Conservation (phyloP, 768 basidiomycete genomes). For the Suillus sp. region DNA sequence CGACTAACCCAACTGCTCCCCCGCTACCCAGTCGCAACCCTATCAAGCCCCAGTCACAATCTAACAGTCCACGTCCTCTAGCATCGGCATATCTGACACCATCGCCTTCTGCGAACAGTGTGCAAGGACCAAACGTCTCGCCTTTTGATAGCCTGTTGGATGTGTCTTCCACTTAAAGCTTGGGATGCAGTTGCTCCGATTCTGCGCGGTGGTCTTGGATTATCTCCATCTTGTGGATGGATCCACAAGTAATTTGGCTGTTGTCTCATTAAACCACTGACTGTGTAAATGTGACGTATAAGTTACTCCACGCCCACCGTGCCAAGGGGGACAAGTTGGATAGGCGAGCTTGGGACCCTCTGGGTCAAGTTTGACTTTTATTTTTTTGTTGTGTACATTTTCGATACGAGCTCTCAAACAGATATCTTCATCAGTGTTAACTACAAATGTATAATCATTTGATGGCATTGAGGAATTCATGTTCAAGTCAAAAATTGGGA, state of each 20-base stretch:
- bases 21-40: slow-evolving; percentile 52
- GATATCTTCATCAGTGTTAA: background rate
- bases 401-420: background rate
- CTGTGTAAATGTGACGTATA: background rate
- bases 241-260: background rate
- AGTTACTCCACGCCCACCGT: background rate
- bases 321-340: background rate
- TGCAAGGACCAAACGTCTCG: slow-evolving; percentile 47
- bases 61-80: slow-evolving; percentile 22
- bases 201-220: background rate
- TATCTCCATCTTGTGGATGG: too few species aligned
- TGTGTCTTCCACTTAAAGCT: slow-evolving; percentile 26
- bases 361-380: background rate
- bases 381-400: background rate
- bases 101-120: slow-evolving; percentile 38
- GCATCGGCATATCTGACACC: slow-evolving; percentile 30
- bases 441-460: background rate
- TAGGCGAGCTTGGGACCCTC: background rate
- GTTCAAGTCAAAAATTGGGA: background rate
- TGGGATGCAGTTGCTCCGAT: background rate
- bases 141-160: slow-evolving; percentile 70
- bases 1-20: slow-evolving; percentile 35
- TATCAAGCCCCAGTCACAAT: slow-evolving; percentile 21
- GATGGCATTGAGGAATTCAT: background rate
- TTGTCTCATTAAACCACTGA: background rate